Base-by-base conservation (phyloP, 768 basidiomycete species). In the Panus rudis region DNA sequence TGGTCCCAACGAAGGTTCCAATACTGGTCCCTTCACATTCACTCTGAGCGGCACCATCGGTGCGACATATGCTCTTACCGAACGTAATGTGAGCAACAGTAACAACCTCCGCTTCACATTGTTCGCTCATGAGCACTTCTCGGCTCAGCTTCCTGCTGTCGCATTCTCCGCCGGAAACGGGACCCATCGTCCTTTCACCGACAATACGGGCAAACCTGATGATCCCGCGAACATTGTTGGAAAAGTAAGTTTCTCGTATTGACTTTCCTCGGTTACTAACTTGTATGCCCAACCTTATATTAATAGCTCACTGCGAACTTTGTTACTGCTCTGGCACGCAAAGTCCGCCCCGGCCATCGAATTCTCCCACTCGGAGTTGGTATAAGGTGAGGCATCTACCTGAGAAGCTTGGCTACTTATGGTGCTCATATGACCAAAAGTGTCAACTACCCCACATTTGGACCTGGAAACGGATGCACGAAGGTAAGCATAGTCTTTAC, bases 1-100 rank as follows among this genome's bases (percentile, higher is more conserved):
- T 20, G 61, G 61, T 11, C 61, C 61, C 0, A 62, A 62, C 39
- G 59, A 62, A 41, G 59, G 61, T 16, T 46, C 42, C 13, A 62
- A 62, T 41, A 49, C 47, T 24, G 61, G 59, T 0, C 59, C 58
- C 3, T 61, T 61, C 46, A 27, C 58, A 37, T 62, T 50, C 44
- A 62, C 59, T 1, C 48, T 61, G 17, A 59, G 57, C 37, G 59
- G 61, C 11, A 61, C 61, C 4, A 52, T 62, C 20, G 61, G 59
- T 13, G 61, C 58, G 13, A 49, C 61, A 6, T 61, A 61, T 45
- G 47, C 48, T 4, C 40, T 58, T 13, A 52, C 61, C 11, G 58
- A 62, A 32, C 48, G 58, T 22, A 59, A 58, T 11, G 59, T 62
- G 35, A 43, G 56, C 32, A 3, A 26, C 12, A 27, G 26, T 28